phyloP scores from a whole-genome alignment of 805 yeast genomes.

The Candida michaelii region DNA sequence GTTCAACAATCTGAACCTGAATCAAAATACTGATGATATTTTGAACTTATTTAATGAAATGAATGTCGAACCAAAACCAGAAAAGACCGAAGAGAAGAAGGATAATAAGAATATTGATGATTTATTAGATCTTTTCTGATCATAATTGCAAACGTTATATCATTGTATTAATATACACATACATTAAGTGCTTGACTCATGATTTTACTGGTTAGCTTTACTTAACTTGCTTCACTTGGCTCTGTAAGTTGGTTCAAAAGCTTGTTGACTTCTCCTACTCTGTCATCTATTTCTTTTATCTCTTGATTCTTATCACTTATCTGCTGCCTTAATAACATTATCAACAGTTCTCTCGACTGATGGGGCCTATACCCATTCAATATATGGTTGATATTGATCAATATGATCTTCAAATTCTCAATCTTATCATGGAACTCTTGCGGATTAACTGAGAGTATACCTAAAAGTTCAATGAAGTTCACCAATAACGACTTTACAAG shows the following conservation, averaged over 20 bases:
- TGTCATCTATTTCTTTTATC: conserved; percentile 45
- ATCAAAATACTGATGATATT: conserved; percentile 38
- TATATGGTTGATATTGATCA: conserved; percentile 89
- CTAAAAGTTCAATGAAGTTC: conserved; percentile 80
- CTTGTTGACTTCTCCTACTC: conserved; percentile 38
- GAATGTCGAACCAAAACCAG: conserved; percentile 12
- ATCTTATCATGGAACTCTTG: conserved; percentile 56
- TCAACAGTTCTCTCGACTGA: conserved; percentile 87
- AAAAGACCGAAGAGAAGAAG: conserved; percentile 2
- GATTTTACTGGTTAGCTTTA: too few species aligned
- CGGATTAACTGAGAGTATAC: conserved; percentile 75
- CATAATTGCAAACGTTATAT: too few species aligned
- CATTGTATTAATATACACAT: too few species aligned
- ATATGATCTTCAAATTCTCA: conserved; percentile 74
- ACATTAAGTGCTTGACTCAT: too few species aligned
- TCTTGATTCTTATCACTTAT: conserved; percentile 61
- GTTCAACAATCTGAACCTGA: conserved; percentile 34
- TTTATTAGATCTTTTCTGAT: conserved; percentile 40
- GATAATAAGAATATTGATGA: conserved; percentile 24
- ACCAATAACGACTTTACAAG: conserved; percentile 75
- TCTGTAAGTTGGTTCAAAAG: conserved; percentile 24
- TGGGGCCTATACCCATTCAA: conserved; percentile 92
- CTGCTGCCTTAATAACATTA: conserved; percentile 69
- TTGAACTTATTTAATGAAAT: conserved; percentile 42
- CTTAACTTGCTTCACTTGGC: too few species aligned